phyloP scores from a whole-genome alignment of 345 rosid genomes.

The Clausena lansium region DNA sequence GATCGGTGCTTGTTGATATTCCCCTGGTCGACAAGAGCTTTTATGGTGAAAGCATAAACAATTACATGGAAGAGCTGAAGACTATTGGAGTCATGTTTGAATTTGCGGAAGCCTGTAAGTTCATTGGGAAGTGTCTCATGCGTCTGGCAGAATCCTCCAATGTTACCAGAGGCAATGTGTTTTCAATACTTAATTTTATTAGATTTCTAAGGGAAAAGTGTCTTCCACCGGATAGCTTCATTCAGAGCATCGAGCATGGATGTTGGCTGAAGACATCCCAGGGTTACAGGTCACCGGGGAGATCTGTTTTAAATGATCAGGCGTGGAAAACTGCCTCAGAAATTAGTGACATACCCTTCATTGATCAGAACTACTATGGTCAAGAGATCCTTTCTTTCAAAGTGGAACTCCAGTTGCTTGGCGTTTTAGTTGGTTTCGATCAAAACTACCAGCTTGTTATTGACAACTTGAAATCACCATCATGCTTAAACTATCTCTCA shows the following conservation, averaged over 20 bases:
- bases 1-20: conserved; percentile 53
- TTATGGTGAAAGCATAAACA: conserved; percentile 43
- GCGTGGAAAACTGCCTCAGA: conserved; percentile 51
- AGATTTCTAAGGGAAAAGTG: conserved; percentile 36
- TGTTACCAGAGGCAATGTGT: conserved; percentile 35
- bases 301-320: conserved; percentile 46
- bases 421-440: conserved; percentile 41
- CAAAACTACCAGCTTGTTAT: conserved; percentile 32
- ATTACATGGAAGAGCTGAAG: conserved; percentile 45
- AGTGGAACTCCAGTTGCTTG: conserved; percentile 56
- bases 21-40: conserved; percentile 58
- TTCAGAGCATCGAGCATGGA: conserved; percentile 31
- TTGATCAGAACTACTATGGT: conserved; percentile 45
- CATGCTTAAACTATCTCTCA: conserved; percentile 17
- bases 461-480: conserved; percentile 36
- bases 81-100: conserved; percentile 61
- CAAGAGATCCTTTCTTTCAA: conserved; percentile 30
- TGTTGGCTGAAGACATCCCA: conserved; percentile 50
- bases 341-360: conserved; percentile 56
- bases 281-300: conserved; percentile 49
- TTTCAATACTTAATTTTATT: conserved; percentile 56
- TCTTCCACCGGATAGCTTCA: conserved; percentile 44
- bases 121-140: conserved; percentile 57
- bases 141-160: conserved; percentile 35
- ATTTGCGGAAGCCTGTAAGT: conserved; percentile 51